Evolutionary conservation across 2,329 filamentous ascomycete genomes (phyloP), one percentile per base, ranked within the genome.

Genomic region (Neonectria neomacrospora): DNA sequence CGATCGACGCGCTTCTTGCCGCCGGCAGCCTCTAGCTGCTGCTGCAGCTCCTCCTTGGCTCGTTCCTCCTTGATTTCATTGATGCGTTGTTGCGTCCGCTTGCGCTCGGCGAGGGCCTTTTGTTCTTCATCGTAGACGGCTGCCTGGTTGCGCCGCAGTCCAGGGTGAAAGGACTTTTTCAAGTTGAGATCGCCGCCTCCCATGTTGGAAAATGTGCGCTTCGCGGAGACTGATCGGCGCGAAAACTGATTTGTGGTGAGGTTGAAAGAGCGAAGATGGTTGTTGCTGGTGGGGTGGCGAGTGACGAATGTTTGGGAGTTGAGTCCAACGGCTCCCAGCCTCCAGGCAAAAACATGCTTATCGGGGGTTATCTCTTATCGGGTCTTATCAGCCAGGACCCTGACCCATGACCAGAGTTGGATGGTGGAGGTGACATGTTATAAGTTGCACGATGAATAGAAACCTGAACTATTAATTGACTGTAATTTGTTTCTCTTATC

Each of bases 1-100:
- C 94, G 89, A 72, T 95, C 90, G 30, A 91, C 81, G 56, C 91
- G 86, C 75, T 93, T 94, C 72, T 87, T 88, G 59, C 94, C 94
- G 39, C 96, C 96, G 1, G 94, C 91, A 2, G 91, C 90, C 79
- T 97, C 96, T 60, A 97, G 93, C 69, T 98, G 86, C 55, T 90
- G 88, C 78, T 97, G 92, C 1, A 98, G 88, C 77, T 98, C 94
- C 78, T 97, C 93, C 69, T 97, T 92, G 51, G 92, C 90, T 50
- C 94, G 90, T 81, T 99, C 96, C 77, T 98, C 94, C 70, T 94
- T 93, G 69, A 97, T 90, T 80, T 99, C 96, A 74, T 96, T 94
- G 74, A 94, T 88, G 65, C 97, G 90, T 74, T 96, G 92, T 62
- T 97, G 93, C 66, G 94, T 96, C 71, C 91, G 91, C 78, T 98